Base-by-base conservation (phyloP, 2,329 filamentous ascomycete species). In the Aureobasidium musti region DNA sequence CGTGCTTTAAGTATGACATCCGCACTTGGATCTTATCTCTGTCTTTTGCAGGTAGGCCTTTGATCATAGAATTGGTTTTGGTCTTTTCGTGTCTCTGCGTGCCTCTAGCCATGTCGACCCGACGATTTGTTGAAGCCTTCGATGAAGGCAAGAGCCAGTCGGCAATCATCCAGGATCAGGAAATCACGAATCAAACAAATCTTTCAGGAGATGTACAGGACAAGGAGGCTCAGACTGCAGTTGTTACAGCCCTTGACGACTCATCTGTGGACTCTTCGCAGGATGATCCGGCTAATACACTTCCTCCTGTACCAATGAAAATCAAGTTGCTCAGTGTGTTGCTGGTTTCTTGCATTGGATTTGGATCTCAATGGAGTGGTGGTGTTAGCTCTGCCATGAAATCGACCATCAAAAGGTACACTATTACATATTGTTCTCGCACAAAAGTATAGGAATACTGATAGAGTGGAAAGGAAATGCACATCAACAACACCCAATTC, bases 321-420 rank as follows among this genome's bases (percentile, higher is more conserved):
- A 68, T 72, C 59, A 72, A 72, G 68, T 63, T 83, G 17, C 72
- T 77, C 10, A 79, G 84, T 0, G 81, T 87, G 3, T 56, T 84
- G 0, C 71, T 85, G 10, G 82, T 85, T 1, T 82, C 81, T 17
- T 74, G 80, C 65, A 86, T 87, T 69, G 84, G 85, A 1, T 87
- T 87, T 70, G 85, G 85, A 0, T 84, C 83, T 0, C 81, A 83
- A 26, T 87, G 85, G 85, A 86, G 84, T 69, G 79, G 79, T n/a
- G 84, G 85, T 1, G 83, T 87, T 1, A 87, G 84, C 0, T 82
- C 83, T 11, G 85, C 86, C 1, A 83, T 87, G 80, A 87, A 88
- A 72, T 84, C 78, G 21, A 87, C 84, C 0, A 73, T 88, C 30
- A 87, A 88, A 87, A 63, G 33, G 60, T 63, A 86, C 79, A 70